Percentiles rank a stretch among this genome's conserved stretches.
These are phyloP conservation scores for Quercus dentata DNA, from an alignment of 306 rosid species.

Conservation along the genomic window DNA sequence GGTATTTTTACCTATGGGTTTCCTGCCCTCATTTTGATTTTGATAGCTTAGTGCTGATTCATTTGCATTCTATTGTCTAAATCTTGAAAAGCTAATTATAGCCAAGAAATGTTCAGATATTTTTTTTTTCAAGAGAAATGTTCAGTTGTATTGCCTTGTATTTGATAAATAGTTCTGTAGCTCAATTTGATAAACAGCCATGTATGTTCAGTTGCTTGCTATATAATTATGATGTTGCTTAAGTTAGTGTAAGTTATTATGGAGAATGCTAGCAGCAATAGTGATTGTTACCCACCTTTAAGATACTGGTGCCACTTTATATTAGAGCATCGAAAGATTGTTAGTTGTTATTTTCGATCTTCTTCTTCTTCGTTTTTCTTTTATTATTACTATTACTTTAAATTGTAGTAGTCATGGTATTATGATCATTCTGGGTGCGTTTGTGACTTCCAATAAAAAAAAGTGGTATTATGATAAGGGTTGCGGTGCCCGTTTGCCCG, in stretches of 20 bases:
- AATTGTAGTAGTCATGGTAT: no score
- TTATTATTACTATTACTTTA: no score
- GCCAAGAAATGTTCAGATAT: background rate
- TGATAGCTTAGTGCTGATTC: background rate
- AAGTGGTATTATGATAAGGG: no score
- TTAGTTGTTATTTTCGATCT: no score
- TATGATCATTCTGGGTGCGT: no score
- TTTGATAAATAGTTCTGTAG: background rate
- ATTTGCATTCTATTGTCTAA: background rate
- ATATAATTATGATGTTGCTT: background rate
- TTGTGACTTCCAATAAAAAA: no score
- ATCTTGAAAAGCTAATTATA: background rate
- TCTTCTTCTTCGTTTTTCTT: no score
- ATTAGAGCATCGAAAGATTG: no score
- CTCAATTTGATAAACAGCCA: background rate
- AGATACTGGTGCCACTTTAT: no score
- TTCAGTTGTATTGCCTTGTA: background rate
- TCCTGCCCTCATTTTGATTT: background rate
- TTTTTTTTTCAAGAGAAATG: background rate
- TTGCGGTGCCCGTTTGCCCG: no score
- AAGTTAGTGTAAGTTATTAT: background rate
- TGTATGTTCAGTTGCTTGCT: no score
- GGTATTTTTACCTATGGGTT: background rate
- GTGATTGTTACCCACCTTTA: background rate
- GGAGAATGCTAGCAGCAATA: background rate